Base-by-base conservation (phyloP, 2,329 filamentous ascomycete species). In the Phialophora verrucosa region DNA sequence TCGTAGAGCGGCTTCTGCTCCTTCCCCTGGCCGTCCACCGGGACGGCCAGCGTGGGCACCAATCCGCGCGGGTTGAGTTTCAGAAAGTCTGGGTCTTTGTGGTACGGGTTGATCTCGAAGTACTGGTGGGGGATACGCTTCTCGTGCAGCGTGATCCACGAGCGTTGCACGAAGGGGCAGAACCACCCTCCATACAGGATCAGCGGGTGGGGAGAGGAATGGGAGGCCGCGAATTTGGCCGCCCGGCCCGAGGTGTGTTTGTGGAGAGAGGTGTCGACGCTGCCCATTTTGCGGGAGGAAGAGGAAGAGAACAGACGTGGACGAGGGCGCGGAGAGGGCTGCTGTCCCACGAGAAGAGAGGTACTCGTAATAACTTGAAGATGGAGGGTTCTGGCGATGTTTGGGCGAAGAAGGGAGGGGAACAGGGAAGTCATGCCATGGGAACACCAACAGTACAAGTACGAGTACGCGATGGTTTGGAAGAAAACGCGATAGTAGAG, bases 131-230 rank as follows among this genome's bases (percentile, higher is more conserved):
- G 84, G 35, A 92, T 89, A 2, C 82, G 78, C 76, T 93, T 93
- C 75, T 93, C 91, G 73, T 88, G 85, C 12, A 93, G 83, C 0
- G 88, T 85, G 68, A 92, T 87, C 88, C 91, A 93, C n/a, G 84
- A 83, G 17, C 90, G 85, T 78, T 93, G 90, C 3, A 92, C 78
- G 50, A 64, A 61, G 7, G 85, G 84, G 73, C 84, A 94, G 82
- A 92, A 92, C 90, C 90, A 93, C 69, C 87, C 88, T 25, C 87
- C 86, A 77, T 91, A 92, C 6, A 92, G 82, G 76, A 90, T 90
- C 64, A 79, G 63, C 17, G 76, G 77, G 65, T 77, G 71, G 44
- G 77, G 73, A 6, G 69, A 66, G 11, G 67, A 67, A 59, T 79
- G 78, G 44, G 71, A 69, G 23, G 75, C 74, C 11, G 78, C 78